Conservation (phyloP, 441 rosid genomes). For the Croton setiger region DNA sequence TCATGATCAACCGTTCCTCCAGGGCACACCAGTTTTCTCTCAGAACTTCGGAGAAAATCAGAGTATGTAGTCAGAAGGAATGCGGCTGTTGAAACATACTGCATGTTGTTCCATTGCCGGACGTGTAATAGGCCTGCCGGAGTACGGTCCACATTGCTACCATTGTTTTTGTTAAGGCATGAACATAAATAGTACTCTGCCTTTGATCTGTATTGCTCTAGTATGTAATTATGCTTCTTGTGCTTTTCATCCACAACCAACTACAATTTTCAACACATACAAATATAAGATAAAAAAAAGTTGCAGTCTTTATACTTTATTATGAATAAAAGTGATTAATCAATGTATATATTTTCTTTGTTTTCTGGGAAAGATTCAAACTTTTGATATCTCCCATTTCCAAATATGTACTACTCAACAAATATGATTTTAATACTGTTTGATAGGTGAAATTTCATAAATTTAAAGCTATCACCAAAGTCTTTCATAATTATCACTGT, state of each 20-base stretch:
- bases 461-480: no score
- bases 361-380: no score
- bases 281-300: neutral
- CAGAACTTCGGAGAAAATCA: slow-evolving; percentile 41
- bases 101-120: slow-evolving; percentile 98
- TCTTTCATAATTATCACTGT: no score
- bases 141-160: slow-evolving; percentile 52
- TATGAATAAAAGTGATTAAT: no score
- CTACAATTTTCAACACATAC: slow-evolving; percentile 30
- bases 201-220: slow-evolving; percentile 60
- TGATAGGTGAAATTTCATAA: no score
- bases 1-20: slow-evolving; percentile 39
- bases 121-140: slow-evolving; percentile 79
- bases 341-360: no score
- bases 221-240: slow-evolving; percentile 35
- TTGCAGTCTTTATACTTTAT: neutral
- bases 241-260: slow-evolving; percentile 50
- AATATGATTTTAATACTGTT: no score
- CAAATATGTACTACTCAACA: no score
- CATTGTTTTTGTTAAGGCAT: slow-evolving; percentile 64
- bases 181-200: slow-evolving; percentile 87
- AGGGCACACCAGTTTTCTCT: slow-evolving; percentile 43
- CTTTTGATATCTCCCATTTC: no score
- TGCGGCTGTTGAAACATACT: slow-evolving; percentile 74
- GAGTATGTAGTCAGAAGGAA: slow-evolving; percentile 82